Evolutionary conservation across 2,329 filamentous ascomycete species (phyloP), one percentile per base, ranked within the genome.

Genomic region (Hypoxylon sp.): DNA sequence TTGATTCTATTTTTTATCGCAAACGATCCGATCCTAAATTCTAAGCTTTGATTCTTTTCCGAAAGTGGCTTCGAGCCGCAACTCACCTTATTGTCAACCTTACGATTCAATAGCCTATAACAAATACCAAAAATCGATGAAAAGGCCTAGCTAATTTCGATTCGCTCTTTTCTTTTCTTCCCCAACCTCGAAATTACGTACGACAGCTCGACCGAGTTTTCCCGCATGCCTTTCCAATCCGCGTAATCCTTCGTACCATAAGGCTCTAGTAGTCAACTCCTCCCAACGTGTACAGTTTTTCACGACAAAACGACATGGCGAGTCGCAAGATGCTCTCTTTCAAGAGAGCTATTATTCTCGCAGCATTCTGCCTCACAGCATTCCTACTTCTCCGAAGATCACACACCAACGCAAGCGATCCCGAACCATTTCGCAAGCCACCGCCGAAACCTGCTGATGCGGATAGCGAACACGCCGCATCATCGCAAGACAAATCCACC

Each of bases 341-440:
- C 44, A 67, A 66, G 60, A 63, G 67, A 55, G 67, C 68, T 40
- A 52, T 70, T 11, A 13, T 67, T 32, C 63, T 69, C 25, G 66
- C 67, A 23, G 63, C 59, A 13, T 67, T 72, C 45, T 65, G 71
- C 43, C 63, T 70, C 19, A 64, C 58, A 42, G 67, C 67, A 32
- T 70, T 71, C 51, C 57, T 69, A 46, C 50, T 71, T 20, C 63
- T 71, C 30, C 66, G 69, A 40, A 64, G 61, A 45, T 64, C 69
- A 19, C 68, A 69, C 32, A 61, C 63, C 23, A 55, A 65, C 20
- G 55, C 57, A 11, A 57, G 63, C 29, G 61, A 65, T 13, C 59
- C 61, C 35, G 51, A 61, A 36, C 57, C 62, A 5, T 55, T 67
- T 41, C 55, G 55, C 38, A 62, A 55, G 53, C 63, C 63, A 16